phyloP scores from a whole-genome alignment of 2,329 filamentous ascomycete species.

The Xylaria sp. region DNA sequence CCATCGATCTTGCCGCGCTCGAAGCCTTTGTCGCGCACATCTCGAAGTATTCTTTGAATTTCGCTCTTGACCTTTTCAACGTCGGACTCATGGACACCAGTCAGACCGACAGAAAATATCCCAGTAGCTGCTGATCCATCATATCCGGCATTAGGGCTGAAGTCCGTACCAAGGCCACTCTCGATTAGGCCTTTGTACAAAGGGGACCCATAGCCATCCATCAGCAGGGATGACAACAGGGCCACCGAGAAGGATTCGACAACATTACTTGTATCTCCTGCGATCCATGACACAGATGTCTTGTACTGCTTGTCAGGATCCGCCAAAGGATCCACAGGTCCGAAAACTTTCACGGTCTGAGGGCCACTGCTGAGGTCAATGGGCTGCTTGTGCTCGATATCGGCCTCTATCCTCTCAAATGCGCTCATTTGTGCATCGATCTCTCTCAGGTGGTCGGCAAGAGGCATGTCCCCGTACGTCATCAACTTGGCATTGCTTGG shows the following conservation, averaged over 20 bases:
- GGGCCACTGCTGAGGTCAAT: slow-evolving; percentile 76
- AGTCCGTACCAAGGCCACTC: slow-evolving; percentile 89
- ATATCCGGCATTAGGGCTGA: slow-evolving; percentile 93
- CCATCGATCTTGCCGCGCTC: slow-evolving; percentile 92
- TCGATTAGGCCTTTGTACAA: slow-evolving; percentile 91
- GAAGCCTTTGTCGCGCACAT: slow-evolving; percentile 80
- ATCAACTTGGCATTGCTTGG: slow-evolving; percentile 97
- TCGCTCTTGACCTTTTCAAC: slow-evolving; percentile 80
- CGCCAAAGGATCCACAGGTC: slow-evolving; percentile 87
- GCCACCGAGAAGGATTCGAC: slow-evolving; percentile 89
- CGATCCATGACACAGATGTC: slow-evolving; percentile 92
- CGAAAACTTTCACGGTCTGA: slow-evolving; percentile 75
- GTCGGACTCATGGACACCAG: slow-evolving; percentile 85
- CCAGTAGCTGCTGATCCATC: slow-evolving; percentile 80
- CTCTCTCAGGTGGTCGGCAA: slow-evolving; percentile 82
- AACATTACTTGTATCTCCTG: slow-evolving; percentile 83
- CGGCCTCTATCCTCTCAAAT: slow-evolving; percentile 77
- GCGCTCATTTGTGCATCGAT: slow-evolving; percentile 77
- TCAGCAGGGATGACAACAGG: slow-evolving; percentile 82
- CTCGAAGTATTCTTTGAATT: slow-evolving; percentile 77
- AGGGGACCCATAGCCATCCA: slow-evolving; percentile 95
- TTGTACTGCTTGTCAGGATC: slow-evolving; percentile 90
- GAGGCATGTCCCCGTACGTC: slow-evolving; percentile 93
- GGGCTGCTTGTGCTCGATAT: slow-evolving; percentile 80
- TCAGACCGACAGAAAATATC: slow-evolving; percentile 91